Evolutionary conservation across 1,139 yeast species (phyloP).

Genomic region (Debaryomycetaceae sp.): DNA sequence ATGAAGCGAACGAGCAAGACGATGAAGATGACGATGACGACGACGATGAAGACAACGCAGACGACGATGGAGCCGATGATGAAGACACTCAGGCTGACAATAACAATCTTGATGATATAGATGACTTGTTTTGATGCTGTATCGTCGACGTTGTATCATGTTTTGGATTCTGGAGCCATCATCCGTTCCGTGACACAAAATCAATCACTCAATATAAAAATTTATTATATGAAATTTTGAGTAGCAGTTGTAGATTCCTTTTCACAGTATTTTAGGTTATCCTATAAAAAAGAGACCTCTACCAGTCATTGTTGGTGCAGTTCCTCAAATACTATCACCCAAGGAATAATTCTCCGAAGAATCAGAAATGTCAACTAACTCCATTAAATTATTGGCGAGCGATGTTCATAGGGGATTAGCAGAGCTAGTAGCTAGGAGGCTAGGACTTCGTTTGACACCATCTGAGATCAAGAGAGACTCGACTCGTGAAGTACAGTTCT

Average conservation of each 20-base stretch:
- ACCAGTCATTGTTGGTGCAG: neutral
- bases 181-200: neutral
- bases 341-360: neutral
- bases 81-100: neutral
- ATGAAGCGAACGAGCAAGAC: slow-evolving; percentile 18
- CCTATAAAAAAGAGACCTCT: neutral
- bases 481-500: slow-evolving; percentile 68
- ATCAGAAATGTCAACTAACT: slow-evolving; percentile 63
- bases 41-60: slow-evolving; percentile 27
- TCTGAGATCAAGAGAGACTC: slow-evolving; percentile 68
- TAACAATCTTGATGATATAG: neutral
- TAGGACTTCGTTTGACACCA: slow-evolving; percentile 60
- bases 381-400: slow-evolving; percentile 84
- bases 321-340: neutral
- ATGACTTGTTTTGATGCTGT: neutral
- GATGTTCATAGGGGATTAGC: slow-evolving; percentile 92
- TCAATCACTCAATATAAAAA: neutral
- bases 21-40: slow-evolving; percentile 28
- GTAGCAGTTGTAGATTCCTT: neutral
- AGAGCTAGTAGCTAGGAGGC: slow-evolving; percentile 62
- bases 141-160: neutral
- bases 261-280: neutral
- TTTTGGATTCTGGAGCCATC: neutral
- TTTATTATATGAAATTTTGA: neutral
- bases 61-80: neutral